Percentiles rank a stretch among this genome's conserved stretches.
These are phyloP conservation scores for Paratinospora sagittata DNA, from an alignment of 164 flowering plant genomes.

Conservation along the genomic window DNA sequence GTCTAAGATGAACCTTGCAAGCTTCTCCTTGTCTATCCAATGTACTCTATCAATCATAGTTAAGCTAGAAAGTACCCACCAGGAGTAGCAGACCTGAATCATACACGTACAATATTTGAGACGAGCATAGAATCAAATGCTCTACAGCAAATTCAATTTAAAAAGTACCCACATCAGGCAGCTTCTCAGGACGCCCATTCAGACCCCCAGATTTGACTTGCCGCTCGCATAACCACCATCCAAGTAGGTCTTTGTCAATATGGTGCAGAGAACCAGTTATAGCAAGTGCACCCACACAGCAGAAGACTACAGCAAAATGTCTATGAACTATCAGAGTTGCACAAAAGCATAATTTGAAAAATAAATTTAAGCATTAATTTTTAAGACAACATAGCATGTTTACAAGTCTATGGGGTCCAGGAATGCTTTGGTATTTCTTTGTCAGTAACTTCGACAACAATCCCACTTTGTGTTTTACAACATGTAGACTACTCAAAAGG, in stretches of 20 bases:
- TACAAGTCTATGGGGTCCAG: no score
- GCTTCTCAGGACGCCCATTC: slow-evolving; percentile 96
- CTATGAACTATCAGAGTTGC: neutral
- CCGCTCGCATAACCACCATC: slow-evolving; percentile 96
- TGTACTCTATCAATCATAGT: slow-evolving; percentile 88
- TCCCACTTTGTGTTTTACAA: no score
- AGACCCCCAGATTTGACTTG: slow-evolving; percentile 90
- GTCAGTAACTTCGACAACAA: no score
- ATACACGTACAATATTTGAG: neutral
- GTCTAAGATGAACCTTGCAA: slow-evolving; percentile 64
- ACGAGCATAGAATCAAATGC: neutral
- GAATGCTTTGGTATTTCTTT: no score
- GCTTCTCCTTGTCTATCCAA: slow-evolving; percentile 88
- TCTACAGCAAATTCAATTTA: neutral
- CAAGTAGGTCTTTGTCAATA: slow-evolving; percentile 85
- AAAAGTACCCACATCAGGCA: slow-evolving; percentile 66
- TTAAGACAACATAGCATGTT: no score
- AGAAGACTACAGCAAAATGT: slow-evolving; percentile 54
- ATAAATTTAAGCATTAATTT: no score
- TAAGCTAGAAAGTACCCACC: slow-evolving; percentile 98
- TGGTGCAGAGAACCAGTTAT: slow-evolving; percentile 70
- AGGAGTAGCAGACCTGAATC: slow-evolving; percentile 89
- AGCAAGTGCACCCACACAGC: slow-evolving; percentile 94
- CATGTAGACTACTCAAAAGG: no score
- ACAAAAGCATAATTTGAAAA: no score